Evolutionary conservation across 192 early-diverging fungal species (phyloP), one percentile per base, ranked within the genome.

Genomic region (Rhizophagus clarus): DNA sequence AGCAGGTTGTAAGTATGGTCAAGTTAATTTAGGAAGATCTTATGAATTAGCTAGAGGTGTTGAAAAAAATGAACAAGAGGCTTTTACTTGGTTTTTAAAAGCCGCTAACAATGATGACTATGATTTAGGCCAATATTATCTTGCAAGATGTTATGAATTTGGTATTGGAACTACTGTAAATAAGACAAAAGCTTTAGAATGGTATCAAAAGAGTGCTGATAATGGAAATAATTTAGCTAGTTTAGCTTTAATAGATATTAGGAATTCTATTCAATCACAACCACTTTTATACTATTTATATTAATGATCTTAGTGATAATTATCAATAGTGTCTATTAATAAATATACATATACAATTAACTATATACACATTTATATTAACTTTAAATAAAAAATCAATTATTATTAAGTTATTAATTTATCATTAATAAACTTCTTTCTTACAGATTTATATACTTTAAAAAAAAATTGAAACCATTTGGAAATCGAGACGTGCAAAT

Each of bases 81-180:
- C 51, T 20, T 56, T 56, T 22, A 56, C 22, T 7, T 56, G 51
- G 51, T 56, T 56, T 56, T 22, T 17, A 56, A 56, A 22, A 7
- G 51, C 51, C 7, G 15, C 51, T 22, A 22, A 56, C n/a, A 17
- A 45, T 45, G 42, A 56, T 5, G n/a, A 56, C n/a, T 56, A 56
- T 20, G 51, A 56, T 5, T 5, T 56, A 14, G 84, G 81, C 1
- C 83, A 93, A 83, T 89, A 90, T 22, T 76, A 90, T 14, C 83
- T 94, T 15, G 93, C 87, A 28, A 92, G 93, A 74, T 91, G 90
- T 76, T 89, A 85, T 82, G 93, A 94, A 69, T 94, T 94, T 79
- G 92, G 89, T 5, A 82, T 94, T 6, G 93, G 93, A 82, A 68
- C 51, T 56, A 22, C 17, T 56, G 7, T 22, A 56, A 5, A 56